Percentiles rank a stretch among this genome's conserved stretches.
phyloP scores from a whole-genome alignment of 768 basidiomycete species.

The Trametes cinnabarina region DNA sequence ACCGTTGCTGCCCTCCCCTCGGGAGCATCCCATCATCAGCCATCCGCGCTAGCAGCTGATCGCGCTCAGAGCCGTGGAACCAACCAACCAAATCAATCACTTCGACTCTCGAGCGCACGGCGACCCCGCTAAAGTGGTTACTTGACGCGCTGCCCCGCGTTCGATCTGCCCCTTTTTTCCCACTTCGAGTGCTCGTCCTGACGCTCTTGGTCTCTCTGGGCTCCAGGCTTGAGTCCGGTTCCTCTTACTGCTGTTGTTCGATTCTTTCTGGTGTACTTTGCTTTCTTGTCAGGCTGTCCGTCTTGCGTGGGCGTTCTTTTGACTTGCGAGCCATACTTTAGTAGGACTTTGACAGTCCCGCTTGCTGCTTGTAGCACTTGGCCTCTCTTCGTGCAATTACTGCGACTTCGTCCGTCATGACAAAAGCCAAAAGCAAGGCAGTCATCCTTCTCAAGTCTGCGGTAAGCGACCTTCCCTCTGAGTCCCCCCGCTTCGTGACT shows the following conservation, averaged over 20 bases:
- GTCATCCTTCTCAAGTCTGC: slow-evolving; percentile 10
- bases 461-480: not conserved
- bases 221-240: slow-evolving; percentile 3
- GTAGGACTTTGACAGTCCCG: slow-evolving; percentile 20
- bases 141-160: slow-evolving; percentile 5
- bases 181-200: not conserved
- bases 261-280: not conserved
- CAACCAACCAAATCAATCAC: not conserved
- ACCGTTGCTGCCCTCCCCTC: slow-evolving; percentile 12
- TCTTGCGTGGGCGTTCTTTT: not conserved
- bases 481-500: not conserved
- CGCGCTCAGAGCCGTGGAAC: not conserved
- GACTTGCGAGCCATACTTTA: not conserved
- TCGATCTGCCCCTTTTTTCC: not conserved
- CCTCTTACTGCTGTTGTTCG: not conserved
- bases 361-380: not conserved
- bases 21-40: not conserved
- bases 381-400: not conserved
- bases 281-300: not conserved
- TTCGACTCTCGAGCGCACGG: not conserved
- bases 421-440: not conserved
- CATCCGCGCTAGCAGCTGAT: not conserved
- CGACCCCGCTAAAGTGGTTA: not conserved
- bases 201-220: not conserved
- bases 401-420: not conserved